Evolutionary conservation across 495 filamentous ascomycete genomes (phyloP), one percentile per base, ranked within the genome.

Genomic region (Penicillium lagena): DNA sequence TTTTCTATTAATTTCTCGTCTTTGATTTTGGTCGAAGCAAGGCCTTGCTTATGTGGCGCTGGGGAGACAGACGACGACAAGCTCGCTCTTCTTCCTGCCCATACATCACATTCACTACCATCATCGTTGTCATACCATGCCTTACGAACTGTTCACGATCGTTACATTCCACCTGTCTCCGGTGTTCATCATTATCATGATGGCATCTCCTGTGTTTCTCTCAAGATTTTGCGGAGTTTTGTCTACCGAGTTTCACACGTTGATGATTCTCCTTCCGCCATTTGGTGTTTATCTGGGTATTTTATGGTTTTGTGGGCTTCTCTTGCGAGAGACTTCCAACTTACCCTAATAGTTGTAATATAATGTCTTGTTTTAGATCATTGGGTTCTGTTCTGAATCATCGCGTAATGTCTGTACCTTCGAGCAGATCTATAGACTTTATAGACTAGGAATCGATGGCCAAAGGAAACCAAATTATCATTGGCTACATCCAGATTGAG

Each of bases 301-400:
- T 22, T 47, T 42, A 41, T 51, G 37, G 40, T 33, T 40, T 29
- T 38, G 9, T 22, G 22, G 22, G 0, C 6, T 22, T 22, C 6
- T 22, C 22, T 22, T 22, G 22, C 22, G 22, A 22, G 22, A 22
- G 22, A 22, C 39, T 42, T 38, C 33, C 37, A 31, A 34, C 41
- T 35, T 39, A 52, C 52, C 14, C 29, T 51, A 57, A 51, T 51
- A 49, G 46, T 49, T 58, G 55, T 60, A 60, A 58, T 60, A 55
- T 55, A 60, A 55, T 60, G n/a, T 49, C 31, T 44, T 35, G 34
- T 41, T 0, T 22, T 22, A 22, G 22, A 22, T 22, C 6, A 22
- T 22, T 22, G 22, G 6, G 22, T 22, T 4, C 22, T 6, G 22
- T 22, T 22, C 22, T 22, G 4, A 22, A 22, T 6, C 22, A 22